Evolutionary conservation across 164 flowering plant genomes (phyloP).

Genomic region (Vitis cinerea): DNA sequence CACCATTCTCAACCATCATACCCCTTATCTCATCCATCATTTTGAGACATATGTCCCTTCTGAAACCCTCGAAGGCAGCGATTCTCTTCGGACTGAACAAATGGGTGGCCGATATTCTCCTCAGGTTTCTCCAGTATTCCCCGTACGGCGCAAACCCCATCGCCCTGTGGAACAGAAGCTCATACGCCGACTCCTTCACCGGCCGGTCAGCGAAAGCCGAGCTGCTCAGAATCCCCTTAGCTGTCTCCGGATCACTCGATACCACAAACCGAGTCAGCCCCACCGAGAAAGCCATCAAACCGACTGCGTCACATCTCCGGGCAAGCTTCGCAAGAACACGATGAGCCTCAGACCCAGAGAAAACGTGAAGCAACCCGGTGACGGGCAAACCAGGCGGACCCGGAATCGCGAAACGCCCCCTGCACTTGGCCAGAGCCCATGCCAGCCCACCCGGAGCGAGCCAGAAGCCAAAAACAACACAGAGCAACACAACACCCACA

Average conservation of each 20-base stretch:
- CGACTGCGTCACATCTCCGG: constrained; percentile 2
- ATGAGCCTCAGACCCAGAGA: constrained; percentile 3
- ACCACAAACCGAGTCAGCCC: constrained; percentile 41
- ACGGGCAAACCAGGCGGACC: too few species aligned
- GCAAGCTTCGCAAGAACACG: constrained; percentile 14
- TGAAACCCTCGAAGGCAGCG: constrained; percentile 18
- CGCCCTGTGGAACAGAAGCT: constrained; percentile 43
- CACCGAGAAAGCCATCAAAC: constrained; percentile 45
- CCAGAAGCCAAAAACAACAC: too few species aligned
- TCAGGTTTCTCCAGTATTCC: constrained; percentile 42
- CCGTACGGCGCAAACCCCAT: constrained; percentile 59
- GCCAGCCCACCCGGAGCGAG: too few species aligned
- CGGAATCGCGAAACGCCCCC: too few species aligned
- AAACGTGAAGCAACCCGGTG: too few species aligned
- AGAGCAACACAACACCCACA: too few species aligned
- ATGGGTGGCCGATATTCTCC: constrained; percentile 42
- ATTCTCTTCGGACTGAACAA: constrained; percentile 41
- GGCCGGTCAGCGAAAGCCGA: constrained; percentile 46
- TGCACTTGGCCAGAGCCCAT: too few species aligned
- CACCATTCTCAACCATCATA: neutral
- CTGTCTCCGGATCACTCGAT: constrained; percentile 34
- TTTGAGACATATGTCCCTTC: constrained; percentile 1
- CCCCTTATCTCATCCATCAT: constrained; percentile 22
- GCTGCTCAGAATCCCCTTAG: constrained; percentile 36
- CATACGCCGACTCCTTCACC: constrained; percentile 41